phyloP scores from a whole-genome alignment of 2,329 filamentous ascomycete genomes.

The Aspergillus arachidicola region DNA sequence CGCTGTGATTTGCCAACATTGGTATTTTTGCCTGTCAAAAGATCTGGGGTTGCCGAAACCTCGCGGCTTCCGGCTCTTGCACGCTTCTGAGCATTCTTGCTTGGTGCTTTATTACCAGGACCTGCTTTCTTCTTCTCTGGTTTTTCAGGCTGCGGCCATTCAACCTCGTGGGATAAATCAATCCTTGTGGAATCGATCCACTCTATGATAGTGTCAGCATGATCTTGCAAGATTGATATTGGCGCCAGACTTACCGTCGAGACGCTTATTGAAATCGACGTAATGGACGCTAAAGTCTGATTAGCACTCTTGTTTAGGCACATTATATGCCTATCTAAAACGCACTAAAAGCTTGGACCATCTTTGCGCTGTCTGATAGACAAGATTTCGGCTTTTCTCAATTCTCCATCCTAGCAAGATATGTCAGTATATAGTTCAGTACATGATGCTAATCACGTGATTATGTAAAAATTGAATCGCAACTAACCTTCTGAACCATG shows the following conservation, averaged over 20 bases:
- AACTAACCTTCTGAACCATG: conserved; percentile 68
- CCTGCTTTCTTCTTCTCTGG: conserved; percentile 80
- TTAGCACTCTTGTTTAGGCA: conserved; percentile 16
- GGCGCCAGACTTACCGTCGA: conserved; percentile 51
- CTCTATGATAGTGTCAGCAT: conserved; percentile 55
- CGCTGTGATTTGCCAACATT: conserved; percentile 51
- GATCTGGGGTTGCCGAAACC: conserved; percentile 59
- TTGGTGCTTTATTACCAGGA: conserved; percentile 53
- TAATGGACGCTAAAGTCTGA: conserved; percentile 71
- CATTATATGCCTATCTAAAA: not conserved
- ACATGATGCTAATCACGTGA: conserved; percentile 34
- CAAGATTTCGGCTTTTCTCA: conserved; percentile 93
- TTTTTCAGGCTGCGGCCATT: conserved; percentile 94
- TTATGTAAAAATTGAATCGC: conserved; percentile 19
- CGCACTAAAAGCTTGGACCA: conserved; percentile 78
- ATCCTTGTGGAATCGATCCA: conserved; percentile 85
- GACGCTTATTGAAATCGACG: conserved; percentile 93
- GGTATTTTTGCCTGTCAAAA: conserved; percentile 50
- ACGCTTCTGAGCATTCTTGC: conserved; percentile 62
- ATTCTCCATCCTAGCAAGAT: conserved; percentile 67
- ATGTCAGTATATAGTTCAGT: not conserved
- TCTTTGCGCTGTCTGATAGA: conserved; percentile 90
- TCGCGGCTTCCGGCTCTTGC: conserved; percentile 54
- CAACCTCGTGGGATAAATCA: conserved; percentile 85
- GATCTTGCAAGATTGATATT: not conserved